Conservation (phyloP, 331 rosid species). For the Arachis monticola region DNA sequence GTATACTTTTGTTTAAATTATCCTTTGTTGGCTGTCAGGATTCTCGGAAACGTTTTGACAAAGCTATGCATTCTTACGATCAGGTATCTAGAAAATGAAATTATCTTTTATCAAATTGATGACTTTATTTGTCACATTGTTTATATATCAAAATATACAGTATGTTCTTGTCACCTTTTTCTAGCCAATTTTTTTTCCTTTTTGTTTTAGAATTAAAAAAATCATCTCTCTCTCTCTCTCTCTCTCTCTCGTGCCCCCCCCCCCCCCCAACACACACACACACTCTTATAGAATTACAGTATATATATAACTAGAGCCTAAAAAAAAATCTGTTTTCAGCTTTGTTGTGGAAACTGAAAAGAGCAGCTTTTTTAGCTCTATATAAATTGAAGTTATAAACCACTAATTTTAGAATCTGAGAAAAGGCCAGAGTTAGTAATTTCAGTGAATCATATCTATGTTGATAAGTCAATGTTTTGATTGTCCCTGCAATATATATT, state of each 20-base stretch:
- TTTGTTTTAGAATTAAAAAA: too few relatives aligned
- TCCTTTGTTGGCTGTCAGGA: constrained; percentile 58
- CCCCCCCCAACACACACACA: too few relatives aligned
- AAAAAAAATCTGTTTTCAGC: too few relatives aligned
- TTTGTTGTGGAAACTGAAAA: too few relatives aligned
- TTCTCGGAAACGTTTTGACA: constrained; percentile 80
- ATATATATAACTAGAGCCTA: too few relatives aligned
- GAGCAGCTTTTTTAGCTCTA: too few relatives aligned
- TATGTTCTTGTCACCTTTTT: background rate
- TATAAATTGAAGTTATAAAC: too few relatives aligned
- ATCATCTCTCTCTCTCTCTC: too few relatives aligned
- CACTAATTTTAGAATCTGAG: too few relatives aligned
- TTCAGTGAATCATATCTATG: constrained; percentile 27
- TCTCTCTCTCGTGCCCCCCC: too few relatives aligned
- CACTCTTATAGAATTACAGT: too few relatives aligned
- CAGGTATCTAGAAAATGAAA: constrained; percentile 62
- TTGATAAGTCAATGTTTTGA: constrained; percentile 23
- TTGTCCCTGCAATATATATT: constrained; percentile 35
- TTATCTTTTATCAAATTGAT: constrained; percentile 19
- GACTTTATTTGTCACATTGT: constrained; percentile 11
- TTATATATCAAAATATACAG: constrained; percentile 3
- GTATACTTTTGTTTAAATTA: constrained; percentile 3
- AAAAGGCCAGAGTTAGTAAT: background rate
- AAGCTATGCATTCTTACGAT: constrained; percentile 79
- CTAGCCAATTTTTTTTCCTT: background rate